Evolutionary conservation across 306 rosid genomes (phyloP), one percentile per base, ranked within the genome.

Genomic region (Urtica urens): DNA sequence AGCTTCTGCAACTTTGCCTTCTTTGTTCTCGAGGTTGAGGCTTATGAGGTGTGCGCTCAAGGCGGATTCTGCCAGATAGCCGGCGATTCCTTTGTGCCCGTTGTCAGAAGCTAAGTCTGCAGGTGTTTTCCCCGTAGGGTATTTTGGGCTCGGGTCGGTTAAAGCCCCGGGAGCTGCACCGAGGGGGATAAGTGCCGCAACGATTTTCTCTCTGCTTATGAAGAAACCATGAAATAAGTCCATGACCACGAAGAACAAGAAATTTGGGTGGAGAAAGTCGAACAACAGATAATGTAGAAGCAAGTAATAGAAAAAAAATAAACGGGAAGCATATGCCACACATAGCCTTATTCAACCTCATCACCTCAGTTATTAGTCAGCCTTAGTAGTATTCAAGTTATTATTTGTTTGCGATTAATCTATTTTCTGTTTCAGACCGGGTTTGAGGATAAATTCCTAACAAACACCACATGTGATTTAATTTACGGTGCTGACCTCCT

Each of bases 31-130:
- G 64, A 87, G 54, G 55, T 73, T 65, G 63, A 87, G 70, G 57
- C 70, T 71, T 56, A 34, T 17, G 19, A 87, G 82, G 30, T 78
- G 93, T 16, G 75, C 68, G 53, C 73, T 73, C 46, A 83, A 56
- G 25, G 62, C 71, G 58, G 74, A 64, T 46, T 83, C 93, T 37
- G 93, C 85, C 57, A 87, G 94, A 78, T 75, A 83, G 51, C 93
- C 96, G 41, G 94, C 84, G 55, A 87, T 83, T 62, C 96, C 96
- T 64, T 87, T 83, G 72, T 83, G 94, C 48, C 93, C 94, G 46
- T 67, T 73, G 24, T 57, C 71, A 44, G 82, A 83, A 26, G 96
- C 94, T 56, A 87, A 74, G 62, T 83, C 96, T 12, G 94, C 85
- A 48, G 96, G 93, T 53, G 93, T 71, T 69, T 78, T 74, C 31